Evolutionary conservation across 495 filamentous ascomycete species (phyloP).

Genomic region (Hamigera avellanea): DNA sequence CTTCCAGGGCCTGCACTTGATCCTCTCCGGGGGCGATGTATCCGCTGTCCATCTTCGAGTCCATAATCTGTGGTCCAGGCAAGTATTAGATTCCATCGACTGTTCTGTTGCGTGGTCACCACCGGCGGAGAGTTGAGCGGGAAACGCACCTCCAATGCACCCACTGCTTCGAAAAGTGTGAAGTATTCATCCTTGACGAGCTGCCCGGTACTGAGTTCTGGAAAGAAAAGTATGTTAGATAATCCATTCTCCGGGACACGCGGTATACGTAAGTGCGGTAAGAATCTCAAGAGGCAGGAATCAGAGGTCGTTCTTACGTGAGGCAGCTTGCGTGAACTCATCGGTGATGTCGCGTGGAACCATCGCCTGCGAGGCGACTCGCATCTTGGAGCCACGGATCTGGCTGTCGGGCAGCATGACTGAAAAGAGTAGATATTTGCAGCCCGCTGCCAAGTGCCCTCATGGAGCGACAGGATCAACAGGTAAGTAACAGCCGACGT

Average conservation of each 20-base stretch:
- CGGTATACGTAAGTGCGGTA: too few relatives aligned
- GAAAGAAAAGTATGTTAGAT: too few relatives aligned
- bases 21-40: constrained; percentile 63
- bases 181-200: constrained; percentile 92
- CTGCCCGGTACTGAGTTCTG: constrained; percentile 67
- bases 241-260: too few relatives aligned
- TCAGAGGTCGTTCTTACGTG: too few relatives aligned
- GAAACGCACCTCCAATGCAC: constrained; percentile 74
- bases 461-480: constrained; percentile 2
- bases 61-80: constrained; percentile 65
- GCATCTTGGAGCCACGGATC: constrained; percentile 22
- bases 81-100: constrained; percentile 3
- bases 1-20: constrained; percentile 46
- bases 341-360: constrained; percentile 65
- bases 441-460: constrained; percentile 18
- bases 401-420: constrained; percentile 31
- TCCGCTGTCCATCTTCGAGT: constrained; percentile 96
- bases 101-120: too few relatives aligned
- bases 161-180: constrained; percentile 87
- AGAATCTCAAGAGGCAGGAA: too few relatives aligned
- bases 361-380: constrained; percentile 31
- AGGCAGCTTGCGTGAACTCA: constrained; percentile 58
- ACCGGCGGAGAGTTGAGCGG: not conserved
- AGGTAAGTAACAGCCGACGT: not conserved
- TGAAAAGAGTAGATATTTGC: constrained; percentile 12